Percentiles rank a stretch among this genome's conserved stretches.
phyloP scores from a whole-genome alignment of 129 eudicot genomes.

The Scalesia atractyloides region DNA sequence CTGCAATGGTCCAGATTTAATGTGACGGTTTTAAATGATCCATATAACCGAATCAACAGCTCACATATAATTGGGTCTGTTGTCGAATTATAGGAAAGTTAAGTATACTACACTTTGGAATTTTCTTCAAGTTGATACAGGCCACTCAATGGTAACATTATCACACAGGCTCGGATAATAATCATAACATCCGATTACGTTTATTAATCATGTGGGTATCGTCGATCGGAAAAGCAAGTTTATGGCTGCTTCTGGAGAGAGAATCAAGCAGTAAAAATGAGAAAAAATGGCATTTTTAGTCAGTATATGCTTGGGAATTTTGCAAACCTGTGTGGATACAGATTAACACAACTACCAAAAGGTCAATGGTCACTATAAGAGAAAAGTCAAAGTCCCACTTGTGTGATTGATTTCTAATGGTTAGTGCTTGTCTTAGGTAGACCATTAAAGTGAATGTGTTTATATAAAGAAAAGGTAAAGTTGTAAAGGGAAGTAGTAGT shows the following conservation, averaged over 20 bases:
- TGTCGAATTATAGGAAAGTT: constrained; percentile 19
- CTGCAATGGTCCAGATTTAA: constrained; percentile 38
- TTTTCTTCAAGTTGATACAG: constrained; percentile 38
- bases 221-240: constrained; percentile 27
- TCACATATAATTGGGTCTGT: constrained; percentile 19
- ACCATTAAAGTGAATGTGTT: constrained; percentile 24
- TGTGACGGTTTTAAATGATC: constrained; percentile 23
- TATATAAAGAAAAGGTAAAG: constrained; percentile 13
- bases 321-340: background rate
- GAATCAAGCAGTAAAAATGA: constrained; percentile 15
- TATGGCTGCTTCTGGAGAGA: constrained; percentile 29
- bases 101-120: constrained; percentile 27
- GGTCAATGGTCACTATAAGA: constrained; percentile 20
- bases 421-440: constrained; percentile 28
- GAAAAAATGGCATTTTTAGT: constrained; percentile 11
- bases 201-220: constrained; percentile 30
- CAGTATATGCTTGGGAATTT: constrained; percentile 8
- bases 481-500: constrained; percentile 23
- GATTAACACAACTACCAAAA: background rate
- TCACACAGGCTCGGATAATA: constrained; percentile 27
- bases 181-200: constrained; percentile 26
- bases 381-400: constrained; percentile 42
- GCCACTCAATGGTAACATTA: constrained; percentile 29
- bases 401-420: constrained; percentile 14
- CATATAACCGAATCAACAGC: constrained; percentile 34